A percentile compares a stretch with the other conserved stretches of the same genome.
Evolutionary conservation across 2,329 filamentous ascomycete species (phyloP).

Genomic region (Venturiaceae sp.): DNA sequence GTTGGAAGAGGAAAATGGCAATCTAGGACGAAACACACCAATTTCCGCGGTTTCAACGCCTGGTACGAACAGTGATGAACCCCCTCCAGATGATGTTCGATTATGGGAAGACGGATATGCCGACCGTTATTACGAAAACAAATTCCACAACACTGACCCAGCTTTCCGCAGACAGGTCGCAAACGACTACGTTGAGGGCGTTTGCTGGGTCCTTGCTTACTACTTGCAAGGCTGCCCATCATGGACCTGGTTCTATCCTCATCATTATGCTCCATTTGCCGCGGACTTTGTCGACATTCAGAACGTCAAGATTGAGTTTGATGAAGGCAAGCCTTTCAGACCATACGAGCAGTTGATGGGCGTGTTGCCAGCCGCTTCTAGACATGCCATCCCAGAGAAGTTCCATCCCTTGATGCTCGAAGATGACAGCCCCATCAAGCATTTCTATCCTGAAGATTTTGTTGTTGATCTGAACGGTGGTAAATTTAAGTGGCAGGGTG

Average conservation of each 20-base stretch:
- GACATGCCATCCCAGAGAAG: slow-evolving; percentile 76
- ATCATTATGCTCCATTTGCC: slow-evolving; percentile 96
- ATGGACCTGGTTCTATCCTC: slow-evolving; percentile 99
- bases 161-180: slow-evolving; percentile 86
- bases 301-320: slow-evolving; percentile 70
- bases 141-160: slow-evolving; percentile 76
- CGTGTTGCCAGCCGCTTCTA: slow-evolving; percentile 85
- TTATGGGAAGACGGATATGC: slow-evolving; percentile 95
- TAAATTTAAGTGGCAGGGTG: slow-evolving; percentile 97
- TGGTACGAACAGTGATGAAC: slow-evolving; percentile 44
- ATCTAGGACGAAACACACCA: slow-evolving; percentile 51
- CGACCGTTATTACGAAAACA: slow-evolving; percentile 94
- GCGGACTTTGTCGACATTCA: slow-evolving; percentile 82
- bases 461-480: slow-evolving; percentile 91
- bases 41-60: slow-evolving; percentile 35
- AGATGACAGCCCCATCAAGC: slow-evolving; percentile 81
- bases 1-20: slow-evolving; percentile 50
- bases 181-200: slow-evolving; percentile 83
- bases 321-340: slow-evolving; percentile 74
- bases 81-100: slow-evolving; percentile 69
- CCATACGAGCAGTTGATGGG: slow-evolving; percentile 99
- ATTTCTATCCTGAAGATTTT: slow-evolving; percentile 96
- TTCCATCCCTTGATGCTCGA: slow-evolving; percentile 90
- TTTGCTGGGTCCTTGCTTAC: slow-evolving; percentile 91
- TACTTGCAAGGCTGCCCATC: slow-evolving; percentile 98